A percentile compares a stretch with the other conserved stretches of the same genome.
phyloP scores from a whole-genome alignment of 805 yeast genomes.

The Wickerhamomyces ciferrii region DNA sequence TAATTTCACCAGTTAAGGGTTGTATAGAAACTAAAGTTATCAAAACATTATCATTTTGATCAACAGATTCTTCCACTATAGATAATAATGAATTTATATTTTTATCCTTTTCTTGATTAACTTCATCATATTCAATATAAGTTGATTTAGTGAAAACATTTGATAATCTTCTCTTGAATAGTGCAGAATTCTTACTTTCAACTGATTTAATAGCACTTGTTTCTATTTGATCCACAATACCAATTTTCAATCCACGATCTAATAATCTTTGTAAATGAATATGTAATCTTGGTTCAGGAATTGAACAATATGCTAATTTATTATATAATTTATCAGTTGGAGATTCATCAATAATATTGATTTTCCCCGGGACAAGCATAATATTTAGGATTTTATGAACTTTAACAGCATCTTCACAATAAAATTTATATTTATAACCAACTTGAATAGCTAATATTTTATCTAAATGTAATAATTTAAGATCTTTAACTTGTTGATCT shows the following conservation, averaged over 20 bases:
- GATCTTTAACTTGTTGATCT: slow-evolving; percentile 68
- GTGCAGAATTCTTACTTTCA: slow-evolving; percentile 41
- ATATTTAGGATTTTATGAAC: slow-evolving; percentile 67
- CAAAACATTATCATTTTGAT: slow-evolving; percentile 3
- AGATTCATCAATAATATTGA: slow-evolving; percentile 44
- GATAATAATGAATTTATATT: slow-evolving; percentile 43
- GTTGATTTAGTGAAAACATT: slow-evolving; percentile 81
- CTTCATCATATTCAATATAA: slow-evolving; percentile 56
- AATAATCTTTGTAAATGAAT: slow-evolving; percentile 72
- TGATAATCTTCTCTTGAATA: slow-evolving; percentile 66
- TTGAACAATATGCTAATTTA: slow-evolving; percentile 76
- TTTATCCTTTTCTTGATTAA: slow-evolving; percentile 16
- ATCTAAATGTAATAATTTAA: slow-evolving; percentile 58
- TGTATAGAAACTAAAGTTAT: slow-evolving; percentile 58
- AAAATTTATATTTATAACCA: slow-evolving; percentile 88
- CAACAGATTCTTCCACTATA: slow-evolving; percentile 22
- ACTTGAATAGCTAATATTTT: slow-evolving; percentile 79
- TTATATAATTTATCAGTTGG: slow-evolving; percentile 44
- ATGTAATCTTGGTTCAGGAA: slow-evolving; percentile 74
- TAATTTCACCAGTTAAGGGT: slow-evolving; percentile 69
- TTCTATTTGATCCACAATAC: slow-evolving; percentile 82
- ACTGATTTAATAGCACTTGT: slow-evolving; percentile 66
- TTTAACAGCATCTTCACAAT: slow-evolving; percentile 74
- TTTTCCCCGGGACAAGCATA: slow-evolving; percentile 67
- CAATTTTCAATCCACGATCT: slow-evolving; percentile 72